These are phyloP conservation scores for Aureobasidium sp. DNA, from an alignment of 2,329 filamentous ascomycete species.

Conservation along the genomic window DNA sequence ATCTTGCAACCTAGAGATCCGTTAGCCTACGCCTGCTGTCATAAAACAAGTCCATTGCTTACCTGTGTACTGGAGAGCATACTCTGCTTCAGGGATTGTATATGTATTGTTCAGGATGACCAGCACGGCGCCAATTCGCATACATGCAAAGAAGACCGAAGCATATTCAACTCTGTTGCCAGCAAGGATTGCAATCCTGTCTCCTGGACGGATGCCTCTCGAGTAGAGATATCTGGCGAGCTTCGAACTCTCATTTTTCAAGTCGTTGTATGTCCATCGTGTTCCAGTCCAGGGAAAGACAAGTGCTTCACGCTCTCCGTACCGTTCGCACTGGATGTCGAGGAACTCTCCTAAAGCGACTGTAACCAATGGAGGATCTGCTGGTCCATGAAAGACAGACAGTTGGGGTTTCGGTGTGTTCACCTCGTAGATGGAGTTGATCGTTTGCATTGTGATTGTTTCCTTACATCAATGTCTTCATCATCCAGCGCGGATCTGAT, in stretches of 20 bases:
- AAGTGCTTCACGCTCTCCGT: conserved; percentile 60
- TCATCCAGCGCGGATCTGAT: conserved; percentile 12
- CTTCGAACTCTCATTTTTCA: conserved; percentile 34
- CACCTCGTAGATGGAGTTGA: conserved; percentile 10
- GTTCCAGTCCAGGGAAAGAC: conserved; percentile 70
- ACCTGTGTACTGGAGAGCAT: conserved; percentile 65
- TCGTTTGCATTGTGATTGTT: conserved; percentile 14
- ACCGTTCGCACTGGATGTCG: conserved; percentile 60
- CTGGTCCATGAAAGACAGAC: conserved; percentile 60
- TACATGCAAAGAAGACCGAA: conserved; percentile 65
- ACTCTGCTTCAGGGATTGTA: conserved; percentile 63
- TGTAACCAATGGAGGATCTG: conserved; percentile 62
- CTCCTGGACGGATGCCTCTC: conserved; percentile 60
- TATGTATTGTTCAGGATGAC: conserved; percentile 81
- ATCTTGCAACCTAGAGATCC: conserved; percentile 40
- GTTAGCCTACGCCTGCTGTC: conserved; percentile 24
- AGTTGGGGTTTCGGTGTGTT: conserved; percentile 1
- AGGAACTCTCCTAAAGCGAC: conserved; percentile 67
- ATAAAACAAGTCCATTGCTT: conserved; percentile 20
- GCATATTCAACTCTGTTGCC: conserved; percentile 52
- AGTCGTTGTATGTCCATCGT: conserved; percentile 56
- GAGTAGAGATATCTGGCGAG: conserved; percentile 48
- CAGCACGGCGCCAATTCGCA: conserved; percentile 44
- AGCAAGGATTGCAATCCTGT: conserved; percentile 69
- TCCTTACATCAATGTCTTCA: conserved; percentile 4